phyloP scores from a whole-genome alignment of 768 basidiomycete genomes.

The Mycena pura region DNA sequence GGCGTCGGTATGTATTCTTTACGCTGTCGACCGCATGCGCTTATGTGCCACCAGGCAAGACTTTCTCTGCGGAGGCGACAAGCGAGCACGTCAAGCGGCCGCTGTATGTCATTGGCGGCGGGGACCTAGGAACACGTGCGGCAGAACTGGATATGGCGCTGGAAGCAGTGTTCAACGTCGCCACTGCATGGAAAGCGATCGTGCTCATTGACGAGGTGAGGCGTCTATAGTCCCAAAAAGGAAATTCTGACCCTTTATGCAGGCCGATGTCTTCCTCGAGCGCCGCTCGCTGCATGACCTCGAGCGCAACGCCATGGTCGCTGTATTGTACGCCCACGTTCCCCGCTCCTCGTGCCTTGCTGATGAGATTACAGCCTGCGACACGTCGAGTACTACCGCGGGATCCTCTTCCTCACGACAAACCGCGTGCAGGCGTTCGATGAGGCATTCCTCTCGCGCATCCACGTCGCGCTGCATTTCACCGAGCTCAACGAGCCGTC shows the following conservation, averaged over 20 bases:
- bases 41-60: slow-evolving; percentile 49
- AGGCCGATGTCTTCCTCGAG: slow-evolving; percentile 77
- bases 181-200: slow-evolving; percentile 67
- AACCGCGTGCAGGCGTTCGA: slow-evolving; percentile 67
- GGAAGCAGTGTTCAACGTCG: slow-evolving; percentile 56
- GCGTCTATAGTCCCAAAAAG: not conserved
- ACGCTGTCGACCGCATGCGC: not conserved
- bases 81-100: slow-evolving; percentile 62
- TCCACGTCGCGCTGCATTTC: slow-evolving; percentile 73
- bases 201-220: slow-evolving; percentile 60
- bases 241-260: slow-evolving; percentile 10
- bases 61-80: slow-evolving; percentile 65
- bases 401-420: slow-evolving; percentile 63
- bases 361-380: slow-evolving; percentile 47
- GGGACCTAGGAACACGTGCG: slow-evolving; percentile 59
- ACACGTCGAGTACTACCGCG: slow-evolving; percentile 63
- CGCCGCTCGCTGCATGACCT: slow-evolving; percentile 69
- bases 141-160: slow-evolving; percentile 50
- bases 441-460: slow-evolving; percentile 72
- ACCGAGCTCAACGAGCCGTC: slow-evolving; percentile 59
- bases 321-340: slow-evolving; percentile 56
- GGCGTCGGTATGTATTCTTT: slow-evolving; percentile 52
- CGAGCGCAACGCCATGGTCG: slow-evolving; percentile 75
- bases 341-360: slow-evolving; percentile 30
- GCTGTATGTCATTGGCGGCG: slow-evolving; percentile 60